Base-by-base conservation (phyloP, 1,284 basidiomycete species). In the Microbotryomycetes sp. region DNA sequence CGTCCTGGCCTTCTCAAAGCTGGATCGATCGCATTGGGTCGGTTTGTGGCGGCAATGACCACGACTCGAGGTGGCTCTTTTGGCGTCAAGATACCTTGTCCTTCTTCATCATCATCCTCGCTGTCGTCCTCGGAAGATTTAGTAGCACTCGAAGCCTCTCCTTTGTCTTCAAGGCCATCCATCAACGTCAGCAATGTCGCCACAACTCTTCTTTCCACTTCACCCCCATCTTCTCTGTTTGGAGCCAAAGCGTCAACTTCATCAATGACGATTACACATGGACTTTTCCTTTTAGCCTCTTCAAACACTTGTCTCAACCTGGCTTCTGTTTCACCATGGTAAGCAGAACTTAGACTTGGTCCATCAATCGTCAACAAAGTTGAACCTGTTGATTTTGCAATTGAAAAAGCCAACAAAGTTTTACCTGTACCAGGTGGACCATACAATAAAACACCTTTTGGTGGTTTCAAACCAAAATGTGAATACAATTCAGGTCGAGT, bases 191-290 rank as follows among this genome's bases (percentile, higher is more conserved):
- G 79, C 30, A 98, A 79, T 47, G 93, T 97, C 1, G 96, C 92
- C 2, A 98, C 94, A 0, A 97, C 92, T 22, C 96, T 81, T 65
- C 90, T 89, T 76, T 97, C 96, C 2, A 98, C 93, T 75, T 97
- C 96, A 0, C 84, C 83, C 1, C 87, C 84, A 4, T 91, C 91
- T 72, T 97, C 93, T 50, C 96, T 80, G 57, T 85, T 81, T 0
- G 96, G 96, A 61, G 90, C 94, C 23, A 98, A 77, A 0, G 93
- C 93, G 71, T 99, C 96, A 2, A 99, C 86, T 78, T 99, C 96
- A 73, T 98, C 96, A 49, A 99, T 80, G 30, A 99, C 87, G 55
- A 98, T 84, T 67, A 99, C 91, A 42, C 71, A 70, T 0, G 94
- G 93, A 65, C 85, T 87, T 69, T 86, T 84, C 42, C 81, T 79